Evolutionary conservation across 2,329 filamentous ascomycete species (phyloP).

Genomic region (Fusarium coicis): DNA sequence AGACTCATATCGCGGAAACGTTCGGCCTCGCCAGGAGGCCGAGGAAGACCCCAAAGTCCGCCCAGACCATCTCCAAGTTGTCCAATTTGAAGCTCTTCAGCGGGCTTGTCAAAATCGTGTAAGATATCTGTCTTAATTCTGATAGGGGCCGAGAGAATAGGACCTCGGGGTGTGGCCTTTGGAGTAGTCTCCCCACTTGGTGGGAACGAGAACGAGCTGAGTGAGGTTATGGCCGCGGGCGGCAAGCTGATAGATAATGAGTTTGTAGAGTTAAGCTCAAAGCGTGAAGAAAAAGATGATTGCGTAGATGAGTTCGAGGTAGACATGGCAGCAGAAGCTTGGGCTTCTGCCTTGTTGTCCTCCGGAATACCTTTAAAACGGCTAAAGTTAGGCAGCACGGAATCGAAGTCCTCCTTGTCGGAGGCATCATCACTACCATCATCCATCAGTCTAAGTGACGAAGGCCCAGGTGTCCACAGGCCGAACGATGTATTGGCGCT

Average conservation of each 20-base stretch:
- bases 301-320: slow-evolving; percentile 23
- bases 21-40: slow-evolving; percentile 58
- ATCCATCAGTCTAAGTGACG: slow-evolving; percentile 56
- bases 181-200: slow-evolving; percentile 30
- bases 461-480: slow-evolving; percentile 51
- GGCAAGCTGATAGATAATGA: slow-evolving; percentile 36
- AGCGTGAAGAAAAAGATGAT: slow-evolving; percentile 21
- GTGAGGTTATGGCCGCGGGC: slow-evolving; percentile 33
- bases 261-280: slow-evolving; percentile 32
- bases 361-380: slow-evolving; percentile 42
- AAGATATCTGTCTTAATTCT: slow-evolving; percentile 48
- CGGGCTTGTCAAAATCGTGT: slow-evolving; percentile 43
- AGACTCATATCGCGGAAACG: slow-evolving; percentile 57
- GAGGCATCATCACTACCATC: slow-evolving; percentile 59
- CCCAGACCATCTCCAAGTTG: slow-evolving; percentile 53
- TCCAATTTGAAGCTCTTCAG: slow-evolving; percentile 48
- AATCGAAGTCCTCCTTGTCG: slow-evolving; percentile 58
- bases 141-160: slow-evolving; percentile 51
- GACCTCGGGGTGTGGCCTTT: slow-evolving; percentile 39
- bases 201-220: slow-evolving; percentile 36
- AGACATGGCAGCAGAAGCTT: not conserved
- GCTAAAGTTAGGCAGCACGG: slow-evolving; percentile 64
- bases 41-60: slow-evolving; percentile 59
- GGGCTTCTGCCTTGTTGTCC: slow-evolving; percentile 16
- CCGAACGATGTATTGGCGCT: slow-evolving; percentile 39